Base-by-base conservation (phyloP, 2,329 filamentous ascomycete genomes). In the Chaetomium sp. region DNA sequence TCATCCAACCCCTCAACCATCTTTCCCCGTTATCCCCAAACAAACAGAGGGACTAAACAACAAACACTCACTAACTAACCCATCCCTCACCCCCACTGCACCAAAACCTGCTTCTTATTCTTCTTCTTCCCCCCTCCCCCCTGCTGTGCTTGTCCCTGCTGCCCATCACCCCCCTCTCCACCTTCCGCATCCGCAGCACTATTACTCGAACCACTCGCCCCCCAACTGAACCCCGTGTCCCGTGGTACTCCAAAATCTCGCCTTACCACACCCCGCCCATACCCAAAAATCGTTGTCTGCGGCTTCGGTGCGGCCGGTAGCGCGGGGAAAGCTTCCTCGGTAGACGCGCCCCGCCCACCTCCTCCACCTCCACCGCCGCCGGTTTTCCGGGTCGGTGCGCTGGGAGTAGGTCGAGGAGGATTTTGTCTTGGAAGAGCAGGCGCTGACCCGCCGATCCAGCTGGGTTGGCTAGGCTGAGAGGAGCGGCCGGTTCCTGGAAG, bases 231-330 rank as follows among this genome's bases (percentile, higher is more conserved):
- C 1, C 75, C 77, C 0, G 79, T 79, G 12, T 76, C 73, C 37
- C 73, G 70, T 5, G 66, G 64, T 3, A 65, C 64, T 1, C 61
- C 65, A 41, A 76, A 70, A 62, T 85, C 81, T 43, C 82, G 70
- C 47, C 80, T 73, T 12, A 86, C 81, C 36, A 75, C 69, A 4
- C 81, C 73, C 4, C 72, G 69, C 1, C 82, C 82, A 62, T 85
- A 84, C 2, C 81, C 81, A 53, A 84, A 84, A 45, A 85, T 82
- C 0, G 80, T 82, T 1, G 80, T 83, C 43, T 75, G 74, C 3
- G 81, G 80, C 65, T 85, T 96, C 0, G 88, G 80, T 1, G 90
- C 91, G 0, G 84, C 78, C 0, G 91, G 91, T 1, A 96, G 78
- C 1, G 90, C 86, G 0, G 91, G 92, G 71, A 96, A 96, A 0